Evolutionary conservation across 371 early-diverging fungal genomes (phyloP), one percentile per base, ranked within the genome.

Genomic region (Mortierella polycephala): DNA sequence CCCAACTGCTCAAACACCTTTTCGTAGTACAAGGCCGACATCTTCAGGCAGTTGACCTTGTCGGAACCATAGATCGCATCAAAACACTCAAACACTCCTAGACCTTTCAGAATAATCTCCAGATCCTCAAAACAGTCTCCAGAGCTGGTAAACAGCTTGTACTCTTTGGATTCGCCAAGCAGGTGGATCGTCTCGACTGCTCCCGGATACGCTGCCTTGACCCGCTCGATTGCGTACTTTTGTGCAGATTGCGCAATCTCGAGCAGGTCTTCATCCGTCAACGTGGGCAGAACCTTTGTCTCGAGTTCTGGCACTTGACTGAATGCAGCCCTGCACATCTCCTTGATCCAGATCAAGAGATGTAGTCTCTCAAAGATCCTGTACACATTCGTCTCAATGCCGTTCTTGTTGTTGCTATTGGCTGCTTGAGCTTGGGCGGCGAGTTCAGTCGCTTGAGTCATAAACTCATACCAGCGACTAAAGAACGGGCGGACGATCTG

Each of bases 341-440:
- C 64, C 30, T 70, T 65, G 39, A 70, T 70, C 75, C 75, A 75
- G 41, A 64, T 54, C 39, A 69, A 18, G 1, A 75, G 42, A 9
- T 70, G 67, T 16, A 70, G n/a, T 47, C 67, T 50, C 37, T 75
- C 75, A 63, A 75, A 75, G 62, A 75, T 65, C 62, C 45, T 53
- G 20, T 59, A 62, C 37, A 75, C 75, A 52, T 75, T 75, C 14
- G 56, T 47, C 8, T 42, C 56, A 47, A 20, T 39, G 53, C 21
- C 21, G 8, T 37, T 6, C 46, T 18, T 42, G 42, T 30, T 37
- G 20, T 12, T 11, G 16, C 44, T 42, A 46, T 46, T 46, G 6
- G 46, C 46, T 12, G 71, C 47, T 30, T 62, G 58, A 9, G 64
- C 64, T 49, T 64, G 45, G 14, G 64, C 20, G 6, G 71, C 64